Conservation (phyloP, 306 rosid species). For the Macrotyloma uniflorum region DNA sequence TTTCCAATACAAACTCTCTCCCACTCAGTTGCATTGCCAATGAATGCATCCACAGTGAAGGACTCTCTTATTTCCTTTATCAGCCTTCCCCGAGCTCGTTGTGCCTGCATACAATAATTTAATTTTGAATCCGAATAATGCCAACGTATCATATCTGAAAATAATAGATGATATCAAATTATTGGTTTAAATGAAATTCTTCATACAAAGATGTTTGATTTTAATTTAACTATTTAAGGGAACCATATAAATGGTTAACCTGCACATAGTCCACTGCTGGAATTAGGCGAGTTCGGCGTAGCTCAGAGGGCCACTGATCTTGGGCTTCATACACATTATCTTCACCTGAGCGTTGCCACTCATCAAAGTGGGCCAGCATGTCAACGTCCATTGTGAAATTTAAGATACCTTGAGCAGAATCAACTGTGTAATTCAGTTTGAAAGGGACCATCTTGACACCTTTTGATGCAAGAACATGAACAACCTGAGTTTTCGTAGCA, state of each 20-base stretch:
- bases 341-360: slow-evolving; percentile 70
- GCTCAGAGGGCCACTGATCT: slow-evolving; percentile 81
- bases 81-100: slow-evolving; percentile 69
- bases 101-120: slow-evolving; percentile 53
- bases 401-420: slow-evolving; percentile 74
- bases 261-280: slow-evolving; percentile 75
- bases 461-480: slow-evolving; percentile 62
- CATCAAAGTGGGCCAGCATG: slow-evolving; percentile 80
- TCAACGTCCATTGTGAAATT: slow-evolving; percentile 87
- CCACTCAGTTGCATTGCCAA: slow-evolving; percentile 81
- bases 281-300: slow-evolving; percentile 59
- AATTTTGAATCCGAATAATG: neutral
- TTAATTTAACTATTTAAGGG: slow-evolving; percentile 19
- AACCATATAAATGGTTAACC: slow-evolving; percentile 44
- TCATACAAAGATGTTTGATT: neutral
- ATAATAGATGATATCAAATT: neutral
- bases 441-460: slow-evolving; percentile 76
- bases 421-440: slow-evolving; percentile 64
- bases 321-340: slow-evolving; percentile 75
- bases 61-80: slow-evolving; percentile 61
- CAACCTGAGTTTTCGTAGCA: slow-evolving; percentile 50
- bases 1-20: slow-evolving; percentile 82
- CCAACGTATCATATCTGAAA: neutral
- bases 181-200: neutral
- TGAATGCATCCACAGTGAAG: slow-evolving; percentile 66